Evolutionary conservation across 192 early-diverging fungal species (phyloP).

Genomic region (Pecoramyces ruminantium): DNA sequence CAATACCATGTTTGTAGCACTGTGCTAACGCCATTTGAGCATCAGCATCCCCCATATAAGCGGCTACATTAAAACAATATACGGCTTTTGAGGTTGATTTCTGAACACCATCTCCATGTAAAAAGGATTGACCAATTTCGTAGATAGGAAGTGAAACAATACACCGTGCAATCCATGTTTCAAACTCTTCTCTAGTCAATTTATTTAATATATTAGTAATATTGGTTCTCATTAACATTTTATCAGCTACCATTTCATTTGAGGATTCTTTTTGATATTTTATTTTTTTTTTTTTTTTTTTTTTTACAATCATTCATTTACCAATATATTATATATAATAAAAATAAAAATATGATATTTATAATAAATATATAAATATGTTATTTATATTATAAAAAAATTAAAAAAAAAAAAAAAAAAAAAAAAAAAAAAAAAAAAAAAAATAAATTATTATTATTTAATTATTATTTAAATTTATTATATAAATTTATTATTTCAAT

Average conservation of each 20-base stretch:
- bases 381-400: too few species aligned
- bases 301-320: too few species aligned
- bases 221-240: neutral
- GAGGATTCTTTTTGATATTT: neutral
- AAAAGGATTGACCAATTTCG: constrained; percentile 60
- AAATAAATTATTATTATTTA: too few species aligned
- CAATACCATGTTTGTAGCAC: constrained; percentile 54
- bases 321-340: too few species aligned
- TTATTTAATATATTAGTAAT: neutral
- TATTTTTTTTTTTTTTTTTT: neutral
- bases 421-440: too few species aligned
- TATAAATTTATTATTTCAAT: too few species aligned
- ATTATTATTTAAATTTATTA: too few species aligned
- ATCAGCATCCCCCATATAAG: constrained; percentile 62
- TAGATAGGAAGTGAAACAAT: constrained; percentile 26
- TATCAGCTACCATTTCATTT: neutral
- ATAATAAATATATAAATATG: too few species aligned
- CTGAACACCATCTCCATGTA: constrained; percentile 64
- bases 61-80: constrained; percentile 66
- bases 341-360: too few species aligned
- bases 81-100: constrained; percentile 53
- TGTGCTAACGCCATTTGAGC: constrained; percentile 56
- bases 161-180: neutral
- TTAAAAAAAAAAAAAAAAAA: too few species aligned
- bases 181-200: neutral